Evolutionary conservation across 495 filamentous ascomycete genomes (phyloP).

Genomic region (Penicilliopsis zonata): DNA sequence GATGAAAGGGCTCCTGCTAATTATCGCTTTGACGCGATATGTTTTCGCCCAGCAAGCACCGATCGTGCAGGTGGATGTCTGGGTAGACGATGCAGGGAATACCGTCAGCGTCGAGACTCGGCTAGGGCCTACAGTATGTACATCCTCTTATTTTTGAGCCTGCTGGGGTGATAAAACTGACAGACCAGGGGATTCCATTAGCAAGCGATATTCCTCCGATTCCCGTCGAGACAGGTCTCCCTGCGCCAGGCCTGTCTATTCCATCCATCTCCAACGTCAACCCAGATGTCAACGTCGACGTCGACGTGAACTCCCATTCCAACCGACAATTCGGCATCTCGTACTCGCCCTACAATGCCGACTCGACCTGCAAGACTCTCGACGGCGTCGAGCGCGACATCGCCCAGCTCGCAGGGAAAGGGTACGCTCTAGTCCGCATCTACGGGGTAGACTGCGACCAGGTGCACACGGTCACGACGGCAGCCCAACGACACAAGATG

Average conservation of each 20-base stretch:
- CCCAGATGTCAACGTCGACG: conserved; percentile 37
- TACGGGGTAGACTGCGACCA: conserved; percentile 78
- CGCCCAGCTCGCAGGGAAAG: conserved; percentile 25
- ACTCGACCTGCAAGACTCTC: conserved; percentile 53
- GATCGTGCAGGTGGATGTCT: conserved; percentile 44
- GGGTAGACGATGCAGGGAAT: conserved; percentile 50
- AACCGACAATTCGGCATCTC: conserved; percentile 39
- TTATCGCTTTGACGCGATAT: too few species aligned
- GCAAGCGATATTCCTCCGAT: too few species aligned
- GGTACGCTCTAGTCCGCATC: conserved; percentile 54
- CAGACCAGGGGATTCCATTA: too few species aligned
- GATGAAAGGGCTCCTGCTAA: too few species aligned
- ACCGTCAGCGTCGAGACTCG: conserved; percentile 24
- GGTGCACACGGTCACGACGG: conserved; percentile 43
- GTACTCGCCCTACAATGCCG: conserved; percentile 62
- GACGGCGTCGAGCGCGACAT: conserved; percentile 53
- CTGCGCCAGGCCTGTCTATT: too few species aligned
- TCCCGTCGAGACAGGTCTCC: too few species aligned
- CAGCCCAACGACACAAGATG: conserved; percentile 44
- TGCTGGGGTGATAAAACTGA: too few species aligned
- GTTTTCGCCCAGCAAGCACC: conserved; percentile 9
- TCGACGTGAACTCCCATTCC: conserved; percentile 9
- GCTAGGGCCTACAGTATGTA: too few species aligned
- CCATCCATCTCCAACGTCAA: too few species aligned
- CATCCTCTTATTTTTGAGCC: too few species aligned